Evolutionary conservation across 1,284 basidiomycete species (phyloP).

Genomic region (Neonothopanus nambi): DNA sequence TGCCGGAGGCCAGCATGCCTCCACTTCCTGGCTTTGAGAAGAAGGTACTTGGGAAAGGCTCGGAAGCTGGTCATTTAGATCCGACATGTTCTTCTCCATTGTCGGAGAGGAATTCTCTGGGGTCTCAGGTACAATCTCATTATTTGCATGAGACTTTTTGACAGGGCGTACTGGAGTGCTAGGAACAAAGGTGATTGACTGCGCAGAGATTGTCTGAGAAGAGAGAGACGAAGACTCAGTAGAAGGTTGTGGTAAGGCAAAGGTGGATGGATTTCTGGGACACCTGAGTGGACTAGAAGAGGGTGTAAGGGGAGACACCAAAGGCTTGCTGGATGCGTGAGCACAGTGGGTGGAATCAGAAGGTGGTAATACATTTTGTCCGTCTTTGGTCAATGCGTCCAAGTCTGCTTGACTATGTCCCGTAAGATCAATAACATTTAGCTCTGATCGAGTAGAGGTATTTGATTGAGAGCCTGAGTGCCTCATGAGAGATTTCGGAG

Average conservation of each 20-base stretch:
- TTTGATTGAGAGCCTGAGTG: not conserved
- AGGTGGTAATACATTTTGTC: no score
- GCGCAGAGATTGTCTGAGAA: not conserved
- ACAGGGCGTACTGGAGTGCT: conserved; percentile 2
- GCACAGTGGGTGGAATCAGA: not conserved
- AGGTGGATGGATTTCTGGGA: not conserved
- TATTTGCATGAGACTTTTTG: not conserved
- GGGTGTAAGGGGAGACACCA: conserved; percentile 1
- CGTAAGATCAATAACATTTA: no score
- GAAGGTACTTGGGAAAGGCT: conserved; percentile 4
- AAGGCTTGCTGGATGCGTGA: not conserved
- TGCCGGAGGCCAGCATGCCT: conserved; percentile 1
- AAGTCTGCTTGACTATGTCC: no score
- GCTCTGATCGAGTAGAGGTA: not conserved
- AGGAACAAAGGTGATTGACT: not conserved
- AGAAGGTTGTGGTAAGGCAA: not conserved
- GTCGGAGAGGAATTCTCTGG: not conserved
- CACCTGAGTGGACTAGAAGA: not conserved
- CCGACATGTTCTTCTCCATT: not conserved
- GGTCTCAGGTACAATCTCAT: conserved; percentile 11
- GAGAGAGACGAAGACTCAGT: not conserved
- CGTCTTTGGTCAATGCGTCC: no score
- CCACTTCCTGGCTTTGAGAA: conserved; percentile 13
- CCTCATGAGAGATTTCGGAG: conserved; percentile 12
- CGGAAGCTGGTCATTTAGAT: not conserved